Conservation (phyloP, 2,329 filamentous ascomycete species). For the Neofusicoccum kwambonambiense region DNA sequence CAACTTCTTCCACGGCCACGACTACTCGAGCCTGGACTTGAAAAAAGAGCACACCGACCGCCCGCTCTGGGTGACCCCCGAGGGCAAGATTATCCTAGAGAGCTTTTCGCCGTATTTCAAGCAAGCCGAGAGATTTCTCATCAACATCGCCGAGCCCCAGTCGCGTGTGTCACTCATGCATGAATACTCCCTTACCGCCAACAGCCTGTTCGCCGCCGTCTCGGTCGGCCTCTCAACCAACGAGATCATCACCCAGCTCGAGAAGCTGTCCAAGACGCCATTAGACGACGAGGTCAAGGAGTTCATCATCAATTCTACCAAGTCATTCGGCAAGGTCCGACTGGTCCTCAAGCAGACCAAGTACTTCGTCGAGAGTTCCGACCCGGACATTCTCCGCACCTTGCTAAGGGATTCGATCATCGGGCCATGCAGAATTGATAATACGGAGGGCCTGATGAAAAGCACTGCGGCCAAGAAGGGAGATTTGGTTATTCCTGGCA, state of each 20-base stretch:
- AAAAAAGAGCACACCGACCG: slow-evolving; percentile 88
- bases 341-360: slow-evolving; percentile 92
- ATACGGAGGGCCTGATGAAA: slow-evolving; percentile 69
- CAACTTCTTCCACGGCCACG: slow-evolving; percentile 59
- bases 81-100: slow-evolving; percentile 85
- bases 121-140: slow-evolving; percentile 89
- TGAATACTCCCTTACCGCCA: slow-evolving; percentile 87
- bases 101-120: slow-evolving; percentile 87
- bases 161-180: slow-evolving; percentile 89
- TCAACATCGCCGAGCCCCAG: slow-evolving; percentile 90
- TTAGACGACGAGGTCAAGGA: slow-evolving; percentile 76
- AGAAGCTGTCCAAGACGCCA: slow-evolving; percentile 84
- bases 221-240: slow-evolving; percentile 87
- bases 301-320: slow-evolving; percentile 80
- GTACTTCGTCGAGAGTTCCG: slow-evolving; percentile 90
- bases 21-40: slow-evolving; percentile 78
- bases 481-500: slow-evolving; percentile 88
- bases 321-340: slow-evolving; percentile 93
- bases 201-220: slow-evolving; percentile 92
- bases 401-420: slow-evolving; percentile 85
- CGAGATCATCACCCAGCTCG: slow-evolving; percentile 86
- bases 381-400: slow-evolving; percentile 80
- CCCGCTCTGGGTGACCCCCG: slow-evolving; percentile 89
- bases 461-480: slow-evolving; percentile 83
- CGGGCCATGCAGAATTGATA: slow-evolving; percentile 73